A percentile compares a stretch with the other conserved stretches of the same genome.
These are phyloP conservation scores for Pichia sp. DNA, from an alignment of 1,139 yeast species.

Conservation along the genomic window DNA sequence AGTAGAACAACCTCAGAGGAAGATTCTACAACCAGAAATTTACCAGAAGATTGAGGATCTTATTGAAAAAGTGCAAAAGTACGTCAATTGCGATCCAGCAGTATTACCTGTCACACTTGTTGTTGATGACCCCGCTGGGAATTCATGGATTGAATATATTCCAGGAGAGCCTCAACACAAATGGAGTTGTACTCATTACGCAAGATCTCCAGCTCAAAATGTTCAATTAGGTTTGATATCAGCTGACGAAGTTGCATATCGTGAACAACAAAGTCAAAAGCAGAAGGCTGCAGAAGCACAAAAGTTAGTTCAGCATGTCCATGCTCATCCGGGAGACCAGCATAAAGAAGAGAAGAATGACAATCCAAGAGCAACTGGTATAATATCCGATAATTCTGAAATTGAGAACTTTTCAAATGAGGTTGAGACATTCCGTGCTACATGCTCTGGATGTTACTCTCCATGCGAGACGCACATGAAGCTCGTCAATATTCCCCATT, in stretches of 20 bases:
- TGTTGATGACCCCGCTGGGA: constrained; percentile 94
- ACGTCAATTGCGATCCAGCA: constrained; percentile 59
- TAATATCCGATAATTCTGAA: constrained; percentile 65
- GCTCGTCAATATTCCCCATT: constrained; percentile 93
- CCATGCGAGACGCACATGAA: constrained; percentile 95
- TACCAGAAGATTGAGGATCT: constrained; percentile 72
- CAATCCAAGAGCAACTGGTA: constrained; percentile 53
- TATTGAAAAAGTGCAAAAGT: constrained; percentile 53
- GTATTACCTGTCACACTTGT: constrained; percentile 74
- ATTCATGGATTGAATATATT: constrained; percentile 89
- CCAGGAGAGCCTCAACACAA: constrained; percentile 90
- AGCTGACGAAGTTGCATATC: constrained; percentile 66
- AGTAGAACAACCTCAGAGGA: constrained; percentile 77
- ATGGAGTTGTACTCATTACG: constrained; percentile 83
- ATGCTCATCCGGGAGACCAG: constrained; percentile 21
- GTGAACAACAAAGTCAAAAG: constrained; percentile 35
- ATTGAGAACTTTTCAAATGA: constrained; percentile 83
- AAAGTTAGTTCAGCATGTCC: constrained; percentile 15
- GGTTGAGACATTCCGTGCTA: constrained; percentile 87
- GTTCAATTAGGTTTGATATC: constrained; percentile 81
- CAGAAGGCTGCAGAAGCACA: constrained; percentile 38
- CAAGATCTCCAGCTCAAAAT: constrained; percentile 85
- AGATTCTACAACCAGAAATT: constrained; percentile 64
- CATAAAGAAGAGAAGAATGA: constrained; percentile 30
- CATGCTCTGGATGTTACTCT: constrained; percentile 84